Percentiles rank a stretch among this genome's conserved stretches.
Conservation (phyloP, 108 stramenopile species). For the Cylindrotheca fusiformis region DNA sequence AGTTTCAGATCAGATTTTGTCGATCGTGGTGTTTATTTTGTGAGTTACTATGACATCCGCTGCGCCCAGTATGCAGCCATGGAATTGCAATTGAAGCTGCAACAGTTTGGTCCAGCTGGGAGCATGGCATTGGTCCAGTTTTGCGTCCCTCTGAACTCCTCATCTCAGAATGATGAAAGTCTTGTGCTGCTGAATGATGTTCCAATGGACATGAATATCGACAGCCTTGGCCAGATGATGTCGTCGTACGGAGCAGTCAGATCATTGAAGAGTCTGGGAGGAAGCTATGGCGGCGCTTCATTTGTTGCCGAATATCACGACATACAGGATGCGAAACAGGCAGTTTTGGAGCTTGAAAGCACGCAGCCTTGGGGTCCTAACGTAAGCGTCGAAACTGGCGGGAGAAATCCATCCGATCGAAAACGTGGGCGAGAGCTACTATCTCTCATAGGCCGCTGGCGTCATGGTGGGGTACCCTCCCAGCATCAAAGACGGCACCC, state of each 20-base stretch:
- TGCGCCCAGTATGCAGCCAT: slow-evolving; percentile 73
- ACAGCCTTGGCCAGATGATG: slow-evolving; percentile 50
- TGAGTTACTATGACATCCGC: slow-evolving; percentile 80
- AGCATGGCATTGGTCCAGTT: slow-evolving; percentile 61
- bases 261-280: slow-evolving; percentile 43
- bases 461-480: slow-evolving; percentile 30
- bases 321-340: slow-evolving; percentile 86
- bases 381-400: slow-evolving; percentile 62
- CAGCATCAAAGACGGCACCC: slow-evolving; percentile 3
- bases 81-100: slow-evolving; percentile 48
- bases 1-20: slow-evolving; percentile 77
- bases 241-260: slow-evolving; percentile 79
- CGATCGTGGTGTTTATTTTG: slow-evolving; percentile 69
- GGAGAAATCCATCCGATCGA: slow-evolving; percentile 58
- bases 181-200: slow-evolving; percentile 68
- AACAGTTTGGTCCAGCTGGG: slow-evolving; percentile 12
- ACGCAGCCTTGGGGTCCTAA: slow-evolving; percentile 78
- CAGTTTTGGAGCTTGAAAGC: slow-evolving; percentile 76
- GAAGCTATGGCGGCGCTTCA: slow-evolving; percentile 39
- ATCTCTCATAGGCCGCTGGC: slow-evolving; percentile 72
- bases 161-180: slow-evolving; percentile 75
- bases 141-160: slow-evolving; percentile 84
- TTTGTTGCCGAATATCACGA: slow-evolving; percentile 86
- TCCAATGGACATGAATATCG: slow-evolving; percentile 55
- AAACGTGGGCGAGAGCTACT: slow-evolving; percentile 79